A percentile compares a stretch with the other conserved stretches of the same genome.
phyloP scores from a whole-genome alignment of 1,284 basidiomycete genomes.

The Flammula alnicola region DNA sequence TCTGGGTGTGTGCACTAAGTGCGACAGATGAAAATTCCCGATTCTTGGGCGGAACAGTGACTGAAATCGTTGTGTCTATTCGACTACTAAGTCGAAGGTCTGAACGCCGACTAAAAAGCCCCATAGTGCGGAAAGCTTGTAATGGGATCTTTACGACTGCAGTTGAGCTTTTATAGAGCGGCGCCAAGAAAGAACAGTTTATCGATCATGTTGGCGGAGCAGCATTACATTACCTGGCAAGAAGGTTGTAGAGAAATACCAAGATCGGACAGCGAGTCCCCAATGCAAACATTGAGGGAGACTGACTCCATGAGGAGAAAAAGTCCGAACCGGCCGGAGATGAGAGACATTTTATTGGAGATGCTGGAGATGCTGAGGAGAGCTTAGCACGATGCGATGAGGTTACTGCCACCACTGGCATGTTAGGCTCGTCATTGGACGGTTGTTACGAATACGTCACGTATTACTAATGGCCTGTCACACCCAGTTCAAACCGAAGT shows the following conservation, averaged over 20 bases:
- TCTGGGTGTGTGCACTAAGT: slow-evolving; percentile 36
- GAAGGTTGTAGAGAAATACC: too few relatives aligned
- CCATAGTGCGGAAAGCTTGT: too few relatives aligned
- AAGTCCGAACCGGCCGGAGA: not conserved
- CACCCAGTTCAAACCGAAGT: slow-evolving; percentile 10
- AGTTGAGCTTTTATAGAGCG: not conserved
- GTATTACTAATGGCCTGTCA: not conserved
- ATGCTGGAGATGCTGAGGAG: not conserved
- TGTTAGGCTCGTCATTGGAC: too few relatives aligned
- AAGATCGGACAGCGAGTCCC: too few relatives aligned
- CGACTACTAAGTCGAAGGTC: slow-evolving; percentile 32
- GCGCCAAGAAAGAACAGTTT: too few relatives aligned
- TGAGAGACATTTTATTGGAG: not conserved
- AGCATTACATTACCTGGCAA: too few relatives aligned
- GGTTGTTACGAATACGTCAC: not conserved
- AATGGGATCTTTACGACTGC: too few relatives aligned
- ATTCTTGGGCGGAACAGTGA: slow-evolving; percentile 35
- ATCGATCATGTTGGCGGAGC: too few relatives aligned
- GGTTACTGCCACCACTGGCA: not conserved
- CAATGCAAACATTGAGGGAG: too few relatives aligned
- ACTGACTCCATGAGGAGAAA: too few relatives aligned
- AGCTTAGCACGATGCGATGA: not conserved
- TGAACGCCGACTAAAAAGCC: slow-evolving; percentile 11
- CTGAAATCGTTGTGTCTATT: slow-evolving; percentile 36
- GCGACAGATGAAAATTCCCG: slow-evolving; percentile 33